Percentiles rank a stretch among this genome's conserved stretches.
These are phyloP conservation scores for Talaromyces atroroseus DNA, from an alignment of 2,329 filamentous ascomycete genomes.

Conservation along the genomic window DNA sequence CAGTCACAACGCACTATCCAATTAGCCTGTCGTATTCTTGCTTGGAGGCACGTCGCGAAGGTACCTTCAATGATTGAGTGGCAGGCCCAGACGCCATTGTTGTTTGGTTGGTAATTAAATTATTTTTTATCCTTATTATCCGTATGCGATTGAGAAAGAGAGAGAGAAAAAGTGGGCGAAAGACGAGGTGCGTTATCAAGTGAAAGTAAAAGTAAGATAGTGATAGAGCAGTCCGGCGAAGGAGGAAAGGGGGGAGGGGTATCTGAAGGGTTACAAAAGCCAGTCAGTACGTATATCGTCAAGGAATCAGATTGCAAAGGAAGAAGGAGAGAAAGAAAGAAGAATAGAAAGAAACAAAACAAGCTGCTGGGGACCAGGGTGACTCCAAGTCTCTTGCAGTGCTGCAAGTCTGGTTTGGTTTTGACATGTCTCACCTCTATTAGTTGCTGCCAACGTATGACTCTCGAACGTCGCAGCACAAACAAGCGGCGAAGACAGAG, in stretches of 20 bases:
- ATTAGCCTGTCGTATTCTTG: slow-evolving; percentile 27
- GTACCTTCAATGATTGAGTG: slow-evolving; percentile 87
- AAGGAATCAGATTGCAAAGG: background rate
- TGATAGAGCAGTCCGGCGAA: background rate
- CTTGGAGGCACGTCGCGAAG: slow-evolving; percentile 18
- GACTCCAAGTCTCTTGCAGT: background rate
- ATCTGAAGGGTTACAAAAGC: background rate
- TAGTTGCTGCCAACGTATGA: background rate
- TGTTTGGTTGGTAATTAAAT: background rate
- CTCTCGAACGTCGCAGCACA: background rate
- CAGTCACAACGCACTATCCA: slow-evolving; percentile 88
- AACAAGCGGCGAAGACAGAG: background rate
- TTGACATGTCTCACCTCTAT: background rate
- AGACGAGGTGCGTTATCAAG: background rate
- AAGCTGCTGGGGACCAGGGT: background rate
- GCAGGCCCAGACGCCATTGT: slow-evolving; percentile 72
- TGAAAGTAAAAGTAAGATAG: background rate
- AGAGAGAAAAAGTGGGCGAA: background rate
- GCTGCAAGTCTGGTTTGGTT: background rate
- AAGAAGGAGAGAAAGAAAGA: background rate
- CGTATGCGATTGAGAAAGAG: background rate
- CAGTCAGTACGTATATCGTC: background rate
- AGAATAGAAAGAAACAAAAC: background rate
- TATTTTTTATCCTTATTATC: background rate
- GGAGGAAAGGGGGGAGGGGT: background rate